These are phyloP conservation scores for Atkinsonella texensis DNA, from an alignment of 2,329 filamentous ascomycete genomes.

Conservation along the genomic window DNA sequence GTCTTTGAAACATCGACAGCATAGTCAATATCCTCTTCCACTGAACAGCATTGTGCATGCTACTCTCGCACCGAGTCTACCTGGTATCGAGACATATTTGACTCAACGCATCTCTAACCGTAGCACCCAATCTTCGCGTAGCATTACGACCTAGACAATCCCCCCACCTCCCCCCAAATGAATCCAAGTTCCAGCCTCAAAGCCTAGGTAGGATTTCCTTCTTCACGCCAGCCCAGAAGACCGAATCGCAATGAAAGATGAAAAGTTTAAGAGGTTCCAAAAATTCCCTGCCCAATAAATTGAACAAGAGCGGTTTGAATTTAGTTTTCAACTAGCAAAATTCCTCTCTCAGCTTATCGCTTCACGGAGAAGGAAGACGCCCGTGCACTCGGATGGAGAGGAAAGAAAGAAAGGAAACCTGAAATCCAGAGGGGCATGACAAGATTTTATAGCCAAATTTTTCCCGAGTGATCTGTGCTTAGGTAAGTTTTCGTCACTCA, in stretches of 20 bases:
- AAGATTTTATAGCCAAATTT: conserved; percentile 21
- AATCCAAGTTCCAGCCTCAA: too few species aligned
- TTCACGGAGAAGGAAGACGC: conserved; percentile 50
- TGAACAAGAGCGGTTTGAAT: conserved; percentile 57
- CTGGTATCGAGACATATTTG: too few species aligned
- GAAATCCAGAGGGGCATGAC: conserved; percentile 14
- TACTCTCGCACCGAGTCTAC: too few species aligned
- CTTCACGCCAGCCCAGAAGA: conserved; percentile 25
- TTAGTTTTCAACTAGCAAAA: conserved; percentile 86
- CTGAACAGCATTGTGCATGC: too few species aligned
- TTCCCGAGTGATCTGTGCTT: not conserved
- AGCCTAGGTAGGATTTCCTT: conserved; percentile 16
- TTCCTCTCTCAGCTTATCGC: conserved; percentile 65
- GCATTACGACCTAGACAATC: too few species aligned
- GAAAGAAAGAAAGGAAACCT: conserved; percentile 28
- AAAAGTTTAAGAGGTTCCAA: conserved; percentile 40
- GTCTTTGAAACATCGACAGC: too few species aligned
- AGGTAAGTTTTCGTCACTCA: conserved; percentile 4
- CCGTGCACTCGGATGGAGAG: conserved; percentile 51
- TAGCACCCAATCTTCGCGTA: too few species aligned
- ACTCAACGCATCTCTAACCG: too few species aligned
- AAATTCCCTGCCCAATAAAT: conserved; percentile 59
- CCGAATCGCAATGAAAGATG: conserved; percentile 30
- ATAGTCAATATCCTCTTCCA: too few species aligned
- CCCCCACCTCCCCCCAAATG: too few species aligned